Evolutionary conservation across 805 yeast genomes (phyloP).

Genomic region (Isabelozyma heimii): DNA sequence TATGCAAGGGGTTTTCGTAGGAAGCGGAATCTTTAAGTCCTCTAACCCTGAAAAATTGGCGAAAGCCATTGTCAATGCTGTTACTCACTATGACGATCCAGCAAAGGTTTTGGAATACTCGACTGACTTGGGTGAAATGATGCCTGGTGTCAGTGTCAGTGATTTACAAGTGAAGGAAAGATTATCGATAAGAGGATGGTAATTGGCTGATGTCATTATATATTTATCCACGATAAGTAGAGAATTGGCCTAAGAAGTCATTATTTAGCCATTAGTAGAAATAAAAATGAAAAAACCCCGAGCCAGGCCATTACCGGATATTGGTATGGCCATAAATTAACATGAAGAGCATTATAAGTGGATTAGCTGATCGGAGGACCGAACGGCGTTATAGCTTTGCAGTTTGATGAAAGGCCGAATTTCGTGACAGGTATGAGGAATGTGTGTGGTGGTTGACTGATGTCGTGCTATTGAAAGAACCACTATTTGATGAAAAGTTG

Average conservation of each 20-base stretch:
- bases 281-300: no score
- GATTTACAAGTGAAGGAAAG: slow-evolving; percentile 46
- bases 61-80: slow-evolving; percentile 75
- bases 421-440: no score
- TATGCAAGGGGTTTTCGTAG: slow-evolving; percentile 33
- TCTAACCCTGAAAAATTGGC: slow-evolving; percentile 72
- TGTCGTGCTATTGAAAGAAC: no score
- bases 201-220: slow-evolving; percentile 5
- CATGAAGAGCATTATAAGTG: no score
- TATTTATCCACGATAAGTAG: not conserved
- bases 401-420: no score
- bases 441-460: no score
- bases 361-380: no score
- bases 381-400: no score
- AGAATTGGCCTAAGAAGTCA: not conserved
- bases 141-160: slow-evolving; percentile 68
- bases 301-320: no score
- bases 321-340: no score
- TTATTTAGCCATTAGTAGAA: no score
- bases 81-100: slow-evolving; percentile 66
- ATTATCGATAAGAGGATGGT: slow-evolving; percentile 55
- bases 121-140: slow-evolving; percentile 69
- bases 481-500: not conserved
- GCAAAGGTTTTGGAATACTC: slow-evolving; percentile 59
- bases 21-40: slow-evolving; percentile 74